Base-by-base conservation (phyloP, 352 stramenopile genomes). In the Pythium folliculosum region DNA sequence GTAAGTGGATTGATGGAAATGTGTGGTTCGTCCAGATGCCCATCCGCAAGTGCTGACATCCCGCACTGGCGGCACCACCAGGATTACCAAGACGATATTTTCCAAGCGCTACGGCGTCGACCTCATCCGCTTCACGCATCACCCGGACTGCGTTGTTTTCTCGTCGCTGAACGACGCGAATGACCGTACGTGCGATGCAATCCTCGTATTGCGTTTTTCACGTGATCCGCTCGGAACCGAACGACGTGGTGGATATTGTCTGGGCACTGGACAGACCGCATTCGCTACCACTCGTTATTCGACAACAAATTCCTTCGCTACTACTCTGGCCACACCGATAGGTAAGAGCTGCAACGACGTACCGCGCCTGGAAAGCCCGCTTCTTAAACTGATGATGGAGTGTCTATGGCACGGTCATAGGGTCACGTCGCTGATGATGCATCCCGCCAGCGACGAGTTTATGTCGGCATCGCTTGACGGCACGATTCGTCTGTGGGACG, bases 241-340 rank as follows among this genome's bases (percentile, higher is more conserved):
- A 32, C 27, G 27, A 32, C 27, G 3, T 32, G 27, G 27, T 9
- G 19, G 45, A 52, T 21, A 16, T n/a, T 19, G 40, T 47, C 12
- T 43, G 37, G 14, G 13, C 23, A 45, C 38, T 44, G 9, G 37
- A 43, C 40, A 95, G 87, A 92, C 53, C 78, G 86, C 54, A 90
- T 96, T 58, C 84, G 88, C 13, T 96, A 96, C 72, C 88, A 96
- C 61, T 96, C 88, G 57, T 80, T 94, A 60, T 96, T 91, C 38
- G 88, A 96, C 78, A 96, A 96, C 73, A 88, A 92, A 48, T 96
- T 94, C 60, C 78, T 96, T 22, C 86, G 88, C n/a, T 94, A 94
- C 68, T 94, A 91, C 73, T 84, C 78, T 32, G 86, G 88, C 6
- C 88, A 96, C 66, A 90, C 77, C 0, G 78, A 84, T 16, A 88